These are phyloP conservation scores for Neurospora sp. DNA, from an alignment of 495 filamentous ascomycete species.

Conservation along the genomic window DNA sequence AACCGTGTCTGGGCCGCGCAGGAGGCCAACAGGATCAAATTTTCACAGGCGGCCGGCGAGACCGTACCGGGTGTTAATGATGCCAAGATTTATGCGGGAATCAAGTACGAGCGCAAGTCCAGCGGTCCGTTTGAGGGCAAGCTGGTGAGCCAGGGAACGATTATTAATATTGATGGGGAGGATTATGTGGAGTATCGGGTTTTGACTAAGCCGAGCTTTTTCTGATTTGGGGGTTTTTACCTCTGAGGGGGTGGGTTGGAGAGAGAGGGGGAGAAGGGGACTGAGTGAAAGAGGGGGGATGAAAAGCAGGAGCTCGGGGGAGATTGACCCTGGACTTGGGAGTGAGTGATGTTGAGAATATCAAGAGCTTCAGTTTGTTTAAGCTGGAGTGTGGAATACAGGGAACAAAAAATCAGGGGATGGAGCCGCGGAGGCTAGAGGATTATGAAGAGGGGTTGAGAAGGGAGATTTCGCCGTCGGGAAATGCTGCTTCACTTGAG, in stretches of 20 bases:
- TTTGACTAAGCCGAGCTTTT: slow-evolving; percentile 45
- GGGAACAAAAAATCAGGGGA: not conserved
- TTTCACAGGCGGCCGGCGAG: slow-evolving; percentile 30
- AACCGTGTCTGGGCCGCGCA: slow-evolving; percentile 38
- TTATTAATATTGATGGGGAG: slow-evolving; percentile 47
- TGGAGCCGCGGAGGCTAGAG: not conserved
- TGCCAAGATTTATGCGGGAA: slow-evolving; percentile 39
- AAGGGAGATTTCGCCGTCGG: not conserved
- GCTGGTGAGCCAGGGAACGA: slow-evolving; percentile 39
- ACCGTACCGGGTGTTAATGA: slow-evolving; percentile 30
- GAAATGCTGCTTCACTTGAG: not conserved
- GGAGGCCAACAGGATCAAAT: slow-evolving; percentile 29
- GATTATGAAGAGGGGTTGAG: not conserved
- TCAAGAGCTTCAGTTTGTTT: not conserved
- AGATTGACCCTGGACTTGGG: no score
- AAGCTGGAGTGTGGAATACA: not conserved
- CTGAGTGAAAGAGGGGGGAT: not conserved
- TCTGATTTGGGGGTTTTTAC: slow-evolving; percentile 9
- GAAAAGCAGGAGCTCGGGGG: not conserved
- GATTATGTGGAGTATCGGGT: slow-evolving; percentile 50
- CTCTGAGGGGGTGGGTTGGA: not conserved
- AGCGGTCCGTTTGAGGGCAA: slow-evolving; percentile 42
- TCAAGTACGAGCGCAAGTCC: slow-evolving; percentile 45
- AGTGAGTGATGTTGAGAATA: no score
- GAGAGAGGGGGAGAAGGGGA: not conserved